A percentile compares a stretch with the other conserved stretches of the same genome.
phyloP scores from a whole-genome alignment of 345 rosid species.

The Hirschfeldia incana region DNA sequence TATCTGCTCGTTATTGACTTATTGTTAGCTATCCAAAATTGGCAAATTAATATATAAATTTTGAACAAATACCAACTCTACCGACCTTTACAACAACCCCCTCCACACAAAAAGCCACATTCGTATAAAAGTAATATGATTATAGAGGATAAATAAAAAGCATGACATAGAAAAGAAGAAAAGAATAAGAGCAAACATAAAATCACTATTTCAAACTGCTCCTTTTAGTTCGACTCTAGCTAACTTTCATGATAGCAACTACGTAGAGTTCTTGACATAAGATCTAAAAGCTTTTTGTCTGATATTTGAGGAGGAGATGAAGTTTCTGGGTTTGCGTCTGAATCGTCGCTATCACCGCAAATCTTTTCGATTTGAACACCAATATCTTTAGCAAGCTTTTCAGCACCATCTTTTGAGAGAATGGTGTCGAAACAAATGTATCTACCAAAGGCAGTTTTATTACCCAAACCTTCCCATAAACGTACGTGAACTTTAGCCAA shows the following conservation, averaged over 20 bases:
- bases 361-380: constrained; percentile 57
- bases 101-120: constrained; percentile 10
- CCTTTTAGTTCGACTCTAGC: neutral
- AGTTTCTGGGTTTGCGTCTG: constrained; percentile 18
- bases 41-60: neutral
- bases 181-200: constrained; percentile 23
- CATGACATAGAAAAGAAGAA: constrained; percentile 9
- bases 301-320: constrained; percentile 42
- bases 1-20: constrained; percentile 15
- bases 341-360: constrained; percentile 35
- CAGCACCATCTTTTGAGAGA: constrained; percentile 48
- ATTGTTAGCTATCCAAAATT: neutral
- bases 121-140: constrained; percentile 2
- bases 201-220: constrained; percentile 25
- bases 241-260: constrained; percentile 43
- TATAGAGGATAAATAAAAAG: neutral
- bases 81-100: constrained; percentile 19
- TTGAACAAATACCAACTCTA: constrained; percentile 26
- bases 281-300: constrained; percentile 50
- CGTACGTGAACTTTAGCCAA: constrained; percentile 68
- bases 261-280: constrained; percentile 54
- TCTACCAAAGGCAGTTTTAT: constrained; percentile 59
- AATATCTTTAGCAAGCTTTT: constrained; percentile 48
- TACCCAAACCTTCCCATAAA: constrained; percentile 58
- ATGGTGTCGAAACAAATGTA: constrained; percentile 68